Conservation (phyloP, 768 basidiomycete species). For the Xerocomellus chrysenteron region DNA sequence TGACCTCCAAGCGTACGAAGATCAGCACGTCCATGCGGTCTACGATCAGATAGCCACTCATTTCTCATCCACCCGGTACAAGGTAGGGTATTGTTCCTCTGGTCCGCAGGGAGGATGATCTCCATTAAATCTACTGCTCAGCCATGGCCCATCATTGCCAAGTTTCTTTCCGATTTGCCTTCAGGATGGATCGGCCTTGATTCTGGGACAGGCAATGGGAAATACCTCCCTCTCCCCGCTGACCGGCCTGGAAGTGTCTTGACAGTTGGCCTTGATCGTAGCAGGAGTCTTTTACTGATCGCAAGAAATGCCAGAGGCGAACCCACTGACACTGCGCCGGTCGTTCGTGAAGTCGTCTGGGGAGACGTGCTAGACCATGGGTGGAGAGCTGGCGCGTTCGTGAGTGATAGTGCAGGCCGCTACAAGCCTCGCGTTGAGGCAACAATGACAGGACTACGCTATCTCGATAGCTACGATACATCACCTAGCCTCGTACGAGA, state of each 20-base stretch:
- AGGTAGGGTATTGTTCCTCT: slow-evolving; percentile 42
- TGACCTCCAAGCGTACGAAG: slow-evolving; percentile 62
- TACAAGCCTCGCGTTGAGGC: slow-evolving; percentile 1
- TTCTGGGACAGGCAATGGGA: slow-evolving; percentile 96
- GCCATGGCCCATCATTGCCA: slow-evolving; percentile 89
- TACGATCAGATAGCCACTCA: slow-evolving; percentile 86
- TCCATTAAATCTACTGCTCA: slow-evolving; percentile 28
- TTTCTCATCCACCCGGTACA: slow-evolving; percentile 88
- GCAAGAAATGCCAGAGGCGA: slow-evolving; percentile 62
- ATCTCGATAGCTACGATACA: slow-evolving; percentile 98
- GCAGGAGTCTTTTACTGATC: slow-evolving; percentile 71
- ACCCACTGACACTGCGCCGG: slow-evolving; percentile 7
- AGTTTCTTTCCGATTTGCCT: slow-evolving; percentile 69
- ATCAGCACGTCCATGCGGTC: slow-evolving; percentile 73
- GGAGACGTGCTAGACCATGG: slow-evolving; percentile 72
- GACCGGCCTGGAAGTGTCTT: slow-evolving; percentile 60
- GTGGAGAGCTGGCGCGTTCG: slow-evolving; percentile 83
- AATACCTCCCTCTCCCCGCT: slow-evolving; percentile 80
- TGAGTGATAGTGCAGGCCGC: slow-evolving; percentile 37
- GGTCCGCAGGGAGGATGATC: neutral
- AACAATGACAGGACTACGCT: slow-evolving; percentile 75
- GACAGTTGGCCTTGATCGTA: slow-evolving; percentile 86
- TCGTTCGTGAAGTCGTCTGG: slow-evolving; percentile 68
- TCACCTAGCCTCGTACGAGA: slow-evolving; percentile 79
- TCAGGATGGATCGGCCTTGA: slow-evolving; percentile 87